Base-by-base conservation (phyloP, 163 green algal genomes). In the Trebouxiophyceae sp. region DNA sequence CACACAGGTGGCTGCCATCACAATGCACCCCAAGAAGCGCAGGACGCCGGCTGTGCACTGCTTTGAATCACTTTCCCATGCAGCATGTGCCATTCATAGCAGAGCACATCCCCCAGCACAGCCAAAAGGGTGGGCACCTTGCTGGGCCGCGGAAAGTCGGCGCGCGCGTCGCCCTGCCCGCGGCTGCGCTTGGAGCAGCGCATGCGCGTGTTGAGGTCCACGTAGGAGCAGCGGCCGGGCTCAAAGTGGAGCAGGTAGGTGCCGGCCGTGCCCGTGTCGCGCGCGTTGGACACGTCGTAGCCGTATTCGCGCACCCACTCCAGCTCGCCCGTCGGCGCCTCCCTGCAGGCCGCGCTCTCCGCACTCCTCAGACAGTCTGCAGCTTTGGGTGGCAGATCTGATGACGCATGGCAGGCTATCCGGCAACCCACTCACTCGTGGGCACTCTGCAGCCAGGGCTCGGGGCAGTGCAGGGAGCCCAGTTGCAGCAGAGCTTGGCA, bases 251-350 rank as follows among this genome's bases (percentile, higher is more conserved):
- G 74, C 22, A 78, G 29, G 27, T 66, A 82, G 16, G 66, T 84
- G 27, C 33, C 28, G 12, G 12, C 12, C 24, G 5, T 26, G 23
- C 24, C 30, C 32, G 68, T 44, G 31, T 72, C 66, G 24, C 84
- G 67, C 45, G 79, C 71, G 33, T 75, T 60, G 4, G 55, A 44
- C 0, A 79, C 64, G 33, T 69, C 47, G 32, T 74, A 75, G n/a
- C 66, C 32, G 65, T 86, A 87, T 54, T 84, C 79, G 2, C 81
- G 71, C 24, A 84, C 63, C 81, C 80, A 87, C 20, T 84, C 61
- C 65, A 84, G 81, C 33, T 81, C 70, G 2, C 47, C 50, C 26
- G 65, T 34, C 44, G 56, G 47, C 29, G 33, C 45, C 26, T 65
- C 29, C 12, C 45, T 58, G 31, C 34, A 66, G 60, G 8, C 39